Evolutionary conservation across 306 rosid species (phyloP), one percentile per base, ranked within the genome.

Genomic region (Mimosa bimucronata): DNA sequence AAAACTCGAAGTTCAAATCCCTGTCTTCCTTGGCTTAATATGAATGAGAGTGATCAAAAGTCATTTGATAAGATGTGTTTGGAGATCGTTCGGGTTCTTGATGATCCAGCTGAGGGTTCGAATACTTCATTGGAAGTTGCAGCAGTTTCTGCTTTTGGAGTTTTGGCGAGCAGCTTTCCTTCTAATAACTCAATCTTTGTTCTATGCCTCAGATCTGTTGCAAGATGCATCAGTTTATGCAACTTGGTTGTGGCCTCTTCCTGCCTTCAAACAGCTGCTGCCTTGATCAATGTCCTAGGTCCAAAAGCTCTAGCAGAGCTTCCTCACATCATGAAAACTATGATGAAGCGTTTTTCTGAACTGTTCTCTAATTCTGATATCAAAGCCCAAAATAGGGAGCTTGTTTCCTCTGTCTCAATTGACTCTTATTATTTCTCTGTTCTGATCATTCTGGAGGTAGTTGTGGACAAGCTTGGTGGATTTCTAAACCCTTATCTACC

Each of bases 91-190:
- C 73, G 66, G 71, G 74, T 92, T 30, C 80, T 94, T 78, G 89
- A 92, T 85, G 85, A 79, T 85, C 80, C 90, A 71, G 26, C 68
- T 42, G 84, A 83, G 34, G 80, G 64, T 77, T 81, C 86, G 40
- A 82, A 79, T 82, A 55, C 70, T 71, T 88, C 94, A 70, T 82
- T 94, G 87, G 91, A 92, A 89, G 83, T 91, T 88, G 97, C 91
- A 19, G 94, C 98, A 11, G 81, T 89, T 73, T 90, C 91, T 52
- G 97, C 98, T n/a, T 82, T 94, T 66, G 97, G 92, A 83, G 92
- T 85, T 85, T 83, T 94, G 71, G 95, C 95, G 66, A 77, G 42
- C 81, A 85, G 77, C 50, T 87, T 90, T 64, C 88, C 98, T 68
- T 84, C 84, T 46, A 83, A 87, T 76, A 76, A 74, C 83, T 90